Evolutionary conservation across 176 grass and related monocot species (phyloP), one percentile per base, ranked within the genome.

Genomic region (Pharus latifolius): DNA sequence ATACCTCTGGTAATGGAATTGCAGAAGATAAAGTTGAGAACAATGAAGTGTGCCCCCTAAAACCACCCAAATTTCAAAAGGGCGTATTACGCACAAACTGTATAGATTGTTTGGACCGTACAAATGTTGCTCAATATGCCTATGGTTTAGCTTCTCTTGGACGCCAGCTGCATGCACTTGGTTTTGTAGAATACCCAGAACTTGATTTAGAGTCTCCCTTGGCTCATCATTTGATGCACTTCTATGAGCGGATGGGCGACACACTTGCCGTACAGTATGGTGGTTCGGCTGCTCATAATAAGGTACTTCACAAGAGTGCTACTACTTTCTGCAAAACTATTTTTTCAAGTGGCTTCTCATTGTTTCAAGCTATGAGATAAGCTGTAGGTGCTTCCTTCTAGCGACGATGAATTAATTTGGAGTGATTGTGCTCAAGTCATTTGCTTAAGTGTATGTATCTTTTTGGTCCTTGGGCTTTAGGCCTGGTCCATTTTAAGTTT

Each of bases 71-170:
- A 69, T 86, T 99, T 28, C 95, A 99, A 63, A 91, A 86, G 33
- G 95, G 95, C 40, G 80, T 99, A 37, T 53, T 99, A 24, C 86
- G 95, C 32, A 99, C 90, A 6, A 94, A 99, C 79, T 99, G 95
- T 76, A 94, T 99, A 45, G 95, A 99, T 63, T 99, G 95, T 72
- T 90, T 99, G 59, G 95, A 99, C 73, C 90, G 90, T 34, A 99
- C 95, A 70, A 99, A 94, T 78, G 95, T 99, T 58, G 95, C 95
- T 57, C 95, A 99, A 55, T 99, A 88, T 73, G 90, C 95, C 43
- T 94, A 88, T 41, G 95, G 95, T 66, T 75, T 99, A 85, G 95
- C 85, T 81, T 84, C 95, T 46, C 79, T 99, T 82, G 90, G 81
- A 42, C 84, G 73, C 76, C 95, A 99, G 62, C 74, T 99, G 69